Base-by-base conservation (phyloP, 2,329 filamentous ascomycete genomes). In the Aspergillus tubingensis region DNA sequence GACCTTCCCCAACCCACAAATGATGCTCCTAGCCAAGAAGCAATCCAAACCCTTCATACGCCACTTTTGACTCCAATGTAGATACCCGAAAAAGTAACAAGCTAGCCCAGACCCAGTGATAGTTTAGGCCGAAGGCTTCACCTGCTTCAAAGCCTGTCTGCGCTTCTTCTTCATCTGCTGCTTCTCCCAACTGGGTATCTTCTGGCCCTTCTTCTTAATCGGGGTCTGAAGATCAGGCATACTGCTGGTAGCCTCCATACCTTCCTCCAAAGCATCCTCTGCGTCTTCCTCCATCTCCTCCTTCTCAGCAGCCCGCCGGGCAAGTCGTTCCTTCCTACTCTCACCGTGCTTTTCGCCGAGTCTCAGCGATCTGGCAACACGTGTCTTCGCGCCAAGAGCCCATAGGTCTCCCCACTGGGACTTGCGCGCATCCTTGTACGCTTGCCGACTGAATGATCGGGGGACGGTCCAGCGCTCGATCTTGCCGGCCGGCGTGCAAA, bases 381-480 rank as follows among this genome's bases (percentile, higher is more conserved):
- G 84, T 0, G 92, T 96, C 82, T 98, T 98, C 21, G 93, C 94
- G 0, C 95, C 95, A 0, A 98, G 82, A 0, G 94, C 92, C 95
- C 95, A 99, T 8, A 98, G 81, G 74, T 98, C 95, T 41, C 95
- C 95, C 95, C 94, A 98, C 56, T 80, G 80, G 0, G 89, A 85
- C 79, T 99, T 99, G 63, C 95, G 87, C 38, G 95, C 95, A 73
- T 98, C 95, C 68, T 91, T 91, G 79, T 94, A 98, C 0, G 92
- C 92, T 69, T 90, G 87, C 68, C 85, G 88, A 74, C 88, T 89
- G 77, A 89, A 95, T 61, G 88, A 92, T 67, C 88, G 88, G 1
- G 94, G 91, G 0, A 99, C 89, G 0, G 90, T 95, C 95, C 95
- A 99, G 58, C 95, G 91, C 80, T 99, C 94, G 36, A 97, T 87